phyloP scores from a whole-genome alignment of 169 alveolate species.

The Eimeria nieschulzi region DNA sequence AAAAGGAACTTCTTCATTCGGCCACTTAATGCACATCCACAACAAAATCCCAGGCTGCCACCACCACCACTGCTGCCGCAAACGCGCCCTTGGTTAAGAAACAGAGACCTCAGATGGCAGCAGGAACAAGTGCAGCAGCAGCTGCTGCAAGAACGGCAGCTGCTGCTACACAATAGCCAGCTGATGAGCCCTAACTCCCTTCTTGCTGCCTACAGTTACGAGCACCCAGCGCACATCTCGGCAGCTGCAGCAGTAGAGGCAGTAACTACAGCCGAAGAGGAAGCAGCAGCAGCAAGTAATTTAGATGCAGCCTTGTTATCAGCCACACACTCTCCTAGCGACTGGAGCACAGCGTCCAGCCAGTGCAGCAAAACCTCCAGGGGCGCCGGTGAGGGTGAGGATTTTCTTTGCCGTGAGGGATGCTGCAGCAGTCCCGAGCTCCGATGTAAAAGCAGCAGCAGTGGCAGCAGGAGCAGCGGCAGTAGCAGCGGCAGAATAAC shows the following conservation, averaged over 20 bases:
- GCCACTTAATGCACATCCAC: not conserved
- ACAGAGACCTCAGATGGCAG: slow-evolving; percentile 49
- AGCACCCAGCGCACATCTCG: not conserved
- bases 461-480: not conserved
- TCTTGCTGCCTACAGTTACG: slow-evolving; percentile 49
- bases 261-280: not conserved
- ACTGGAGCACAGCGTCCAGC: not conserved
- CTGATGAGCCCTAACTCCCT: slow-evolving; percentile 6
- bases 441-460: not conserved
- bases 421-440: no score
- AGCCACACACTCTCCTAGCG: not conserved
- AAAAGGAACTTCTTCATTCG: not conserved
- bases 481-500: slow-evolving; percentile 7
- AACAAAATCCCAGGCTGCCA: not conserved
- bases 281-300: not conserved
- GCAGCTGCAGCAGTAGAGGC: not conserved
- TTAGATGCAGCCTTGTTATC: no score
- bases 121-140: slow-evolving; percentile 26
- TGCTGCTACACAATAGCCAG: slow-evolving; percentile 26
- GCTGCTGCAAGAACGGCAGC: slow-evolving; percentile 48
- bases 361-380: no score
- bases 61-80: slow-evolving; percentile 1
- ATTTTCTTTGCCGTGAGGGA: no score
- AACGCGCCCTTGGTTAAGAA: slow-evolving; percentile 10
- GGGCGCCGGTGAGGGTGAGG: no score